A percentile compares a stretch with the other conserved stretches of the same genome.
These are phyloP conservation scores for Ilyonectria robusta DNA, from an alignment of 2,329 filamentous ascomycete genomes.

Conservation along the genomic window DNA sequence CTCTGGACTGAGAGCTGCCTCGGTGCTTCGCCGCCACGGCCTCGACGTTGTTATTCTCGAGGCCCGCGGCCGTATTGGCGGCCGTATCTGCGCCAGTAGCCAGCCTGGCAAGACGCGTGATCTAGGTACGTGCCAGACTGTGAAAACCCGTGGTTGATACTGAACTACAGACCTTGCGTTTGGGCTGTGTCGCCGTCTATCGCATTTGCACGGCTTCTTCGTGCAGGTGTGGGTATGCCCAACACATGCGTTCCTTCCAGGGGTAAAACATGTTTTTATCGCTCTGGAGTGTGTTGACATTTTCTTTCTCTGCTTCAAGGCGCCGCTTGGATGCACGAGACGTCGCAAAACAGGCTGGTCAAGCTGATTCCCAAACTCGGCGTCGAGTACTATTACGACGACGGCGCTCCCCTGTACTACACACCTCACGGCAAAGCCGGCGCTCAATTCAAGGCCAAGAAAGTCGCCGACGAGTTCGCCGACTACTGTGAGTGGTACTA, in stretches of 20 bases:
- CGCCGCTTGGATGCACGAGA: slow-evolving; percentile 31
- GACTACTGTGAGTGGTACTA: slow-evolving; percentile 29
- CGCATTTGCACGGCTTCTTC: slow-evolving; percentile 22
- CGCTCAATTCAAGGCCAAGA: slow-evolving; percentile 31
- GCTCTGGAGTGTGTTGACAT: slow-evolving; percentile 26
- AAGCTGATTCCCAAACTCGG: slow-evolving; percentile 29
- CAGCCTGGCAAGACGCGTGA: slow-evolving; percentile 23
- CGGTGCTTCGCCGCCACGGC: slow-evolving; percentile 24
- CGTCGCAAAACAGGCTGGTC: slow-evolving; percentile 29
- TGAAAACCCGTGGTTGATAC: slow-evolving; percentile 19
- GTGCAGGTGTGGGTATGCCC: slow-evolving; percentile 25
- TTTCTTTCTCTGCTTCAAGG: slow-evolving; percentile 15
- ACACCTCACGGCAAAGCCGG: slow-evolving; percentile 23
- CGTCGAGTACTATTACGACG: slow-evolving; percentile 32
- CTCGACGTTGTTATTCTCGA: slow-evolving; percentile 25
- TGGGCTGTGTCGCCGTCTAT: slow-evolving; percentile 31
- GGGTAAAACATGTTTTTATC: slow-evolving; percentile 18
- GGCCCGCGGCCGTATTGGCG: slow-evolving; percentile 26
- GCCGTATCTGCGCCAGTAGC: slow-evolving; percentile 24
- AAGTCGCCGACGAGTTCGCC: slow-evolving; percentile 28
- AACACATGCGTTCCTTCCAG: slow-evolving; percentile 26
- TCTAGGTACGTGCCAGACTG: slow-evolving; percentile 20
- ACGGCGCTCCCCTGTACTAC: slow-evolving; percentile 27
- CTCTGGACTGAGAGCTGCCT: slow-evolving; percentile 20
- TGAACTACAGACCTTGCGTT: slow-evolving; percentile 29